Conservation (phyloP, 2,329 filamentous ascomycete genomes). For the Sporothrix phasma region DNA sequence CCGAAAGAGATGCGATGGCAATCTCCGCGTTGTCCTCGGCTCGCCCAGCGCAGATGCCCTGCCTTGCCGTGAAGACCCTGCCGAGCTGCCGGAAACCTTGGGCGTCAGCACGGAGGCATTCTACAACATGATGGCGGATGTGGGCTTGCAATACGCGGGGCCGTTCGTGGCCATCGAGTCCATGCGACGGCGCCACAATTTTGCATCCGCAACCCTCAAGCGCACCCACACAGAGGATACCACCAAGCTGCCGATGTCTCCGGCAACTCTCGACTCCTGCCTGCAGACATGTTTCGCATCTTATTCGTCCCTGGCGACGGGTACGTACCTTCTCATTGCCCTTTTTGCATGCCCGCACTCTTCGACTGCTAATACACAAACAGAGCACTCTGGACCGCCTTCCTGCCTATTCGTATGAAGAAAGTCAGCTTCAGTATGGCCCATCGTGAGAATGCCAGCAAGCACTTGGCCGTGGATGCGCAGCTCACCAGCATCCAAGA, state of each 20-base stretch:
- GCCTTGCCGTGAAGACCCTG: conserved; percentile 19
- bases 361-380: not conserved
- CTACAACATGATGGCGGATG: conserved; percentile 33
- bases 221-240: conserved; percentile 29
- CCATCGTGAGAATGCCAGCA: conserved; percentile 7
- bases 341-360: too few species aligned
- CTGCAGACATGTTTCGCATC: conserved; percentile 35
- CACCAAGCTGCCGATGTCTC: conserved; percentile 29
- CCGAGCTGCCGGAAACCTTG: conserved; percentile 25
- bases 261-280: conserved; percentile 33
- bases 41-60: conserved; percentile 22
- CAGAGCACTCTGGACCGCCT: conserved; percentile 33
- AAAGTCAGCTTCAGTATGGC: conserved; percentile 30
- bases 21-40: conserved; percentile 27
- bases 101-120: conserved; percentile 27
- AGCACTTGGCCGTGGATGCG: conserved; percentile 24
- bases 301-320: conserved; percentile 32
- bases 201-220: conserved; percentile 26
- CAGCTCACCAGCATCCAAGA: conserved; percentile 24
- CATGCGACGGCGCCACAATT: conserved; percentile 29
- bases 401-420: conserved; percentile 30
- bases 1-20: conserved; percentile 29
- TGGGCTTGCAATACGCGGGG: conserved; percentile 31
- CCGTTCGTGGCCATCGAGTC: conserved; percentile 29
- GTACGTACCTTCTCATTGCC: conserved; percentile 19